Percentiles rank a stretch among this genome's conserved stretches.
Conservation (phyloP, 1,284 basidiomycete genomes). For the Heterobasidion parviporum region DNA sequence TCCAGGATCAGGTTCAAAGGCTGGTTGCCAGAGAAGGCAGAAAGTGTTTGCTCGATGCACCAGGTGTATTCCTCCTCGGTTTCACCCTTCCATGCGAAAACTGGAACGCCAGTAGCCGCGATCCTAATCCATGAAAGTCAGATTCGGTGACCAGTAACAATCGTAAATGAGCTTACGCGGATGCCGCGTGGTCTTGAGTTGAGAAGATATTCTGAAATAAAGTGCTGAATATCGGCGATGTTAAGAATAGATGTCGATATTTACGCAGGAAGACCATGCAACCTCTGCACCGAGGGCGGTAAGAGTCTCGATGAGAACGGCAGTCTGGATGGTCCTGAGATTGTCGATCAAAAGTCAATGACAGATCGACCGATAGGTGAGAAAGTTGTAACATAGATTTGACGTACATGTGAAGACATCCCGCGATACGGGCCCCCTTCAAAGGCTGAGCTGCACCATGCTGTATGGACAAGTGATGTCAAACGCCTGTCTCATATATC, state of each 20-base stretch:
- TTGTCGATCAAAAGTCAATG: neutral
- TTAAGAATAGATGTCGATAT: conserved; percentile 19
- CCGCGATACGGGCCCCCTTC: conserved; percentile 93
- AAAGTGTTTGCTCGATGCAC: conserved; percentile 96
- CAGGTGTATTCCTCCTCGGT: conserved; percentile 98
- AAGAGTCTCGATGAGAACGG: conserved; percentile 94
- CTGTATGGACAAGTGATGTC: conserved; percentile 29
- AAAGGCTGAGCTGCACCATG: conserved; percentile 81
- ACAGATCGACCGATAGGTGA: neutral
- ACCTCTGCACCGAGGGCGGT: conserved; percentile 94
- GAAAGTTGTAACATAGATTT: neutral
- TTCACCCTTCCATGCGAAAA: conserved; percentile 99
- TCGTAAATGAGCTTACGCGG: conserved; percentile 58
- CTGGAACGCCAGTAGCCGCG: conserved; percentile 95
- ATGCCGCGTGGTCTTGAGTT: conserved; percentile 97
- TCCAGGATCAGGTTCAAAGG: conserved; percentile 99
- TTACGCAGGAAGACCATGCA: conserved; percentile 96
- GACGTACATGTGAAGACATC: conserved; percentile 90
- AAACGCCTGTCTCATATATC: neutral
- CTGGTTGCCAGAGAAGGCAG: conserved; percentile 74
- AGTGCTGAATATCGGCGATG: conserved; percentile 2
- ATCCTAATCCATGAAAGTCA: conserved; percentile 38
- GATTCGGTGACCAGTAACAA: neutral
- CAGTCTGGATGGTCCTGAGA: conserved; percentile 87
- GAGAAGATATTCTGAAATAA: conserved; percentile 91